Evolutionary conservation across 768 basidiomycete species (phyloP), one percentile per base, ranked within the genome.

Genomic region (Udeniomyces megalosporus): DNA sequence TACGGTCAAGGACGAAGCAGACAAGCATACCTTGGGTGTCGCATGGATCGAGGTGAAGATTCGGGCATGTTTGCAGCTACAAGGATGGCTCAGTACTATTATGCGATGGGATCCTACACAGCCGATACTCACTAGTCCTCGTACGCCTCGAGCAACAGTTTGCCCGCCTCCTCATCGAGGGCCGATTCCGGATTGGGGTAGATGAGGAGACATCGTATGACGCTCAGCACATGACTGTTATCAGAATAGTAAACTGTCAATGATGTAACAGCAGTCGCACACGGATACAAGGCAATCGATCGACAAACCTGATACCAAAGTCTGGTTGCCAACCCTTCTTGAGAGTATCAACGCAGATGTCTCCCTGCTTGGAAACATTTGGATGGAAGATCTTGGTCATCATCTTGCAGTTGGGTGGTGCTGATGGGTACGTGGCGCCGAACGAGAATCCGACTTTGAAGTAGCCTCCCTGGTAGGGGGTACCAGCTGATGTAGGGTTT

Each of bases 101-200:
- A 26, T 56, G 35, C 49, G 51, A 34, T 24, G 28, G 24, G 17
- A 20, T 2, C 81, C 78, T 20, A 54, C 2, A n/a, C 29, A 31
- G 2, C 24, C 14, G 34, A 14, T 14, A 51, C 62, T 38, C 48
- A 63, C 70, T 93, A 96, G 68, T 80, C 84, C 52, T 84, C 81
- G 72, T 95, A 97, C 65, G 92, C 83, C 71, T 93, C 72, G 50
- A 93, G 76, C 44, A 95, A 74, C 54, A 93, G 78, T 72, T 90
- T 93, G 26, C 92, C 93, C 0, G 92, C 92, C 71, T 95, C 89
- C 71, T 96, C 92, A 72, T 96, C 90, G 52, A 96, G 77, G 0
- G 92, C 93, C 8, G 88, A 92, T 73, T 96, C 92, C 34, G 93
- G 89, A 71, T 95, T 95, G 32, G 92, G 92, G 71, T 91, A 91